These are phyloP conservation scores for Aspergillus heteromorphus DNA, from an alignment of 495 filamentous ascomycete genomes.

Conservation along the genomic window DNA sequence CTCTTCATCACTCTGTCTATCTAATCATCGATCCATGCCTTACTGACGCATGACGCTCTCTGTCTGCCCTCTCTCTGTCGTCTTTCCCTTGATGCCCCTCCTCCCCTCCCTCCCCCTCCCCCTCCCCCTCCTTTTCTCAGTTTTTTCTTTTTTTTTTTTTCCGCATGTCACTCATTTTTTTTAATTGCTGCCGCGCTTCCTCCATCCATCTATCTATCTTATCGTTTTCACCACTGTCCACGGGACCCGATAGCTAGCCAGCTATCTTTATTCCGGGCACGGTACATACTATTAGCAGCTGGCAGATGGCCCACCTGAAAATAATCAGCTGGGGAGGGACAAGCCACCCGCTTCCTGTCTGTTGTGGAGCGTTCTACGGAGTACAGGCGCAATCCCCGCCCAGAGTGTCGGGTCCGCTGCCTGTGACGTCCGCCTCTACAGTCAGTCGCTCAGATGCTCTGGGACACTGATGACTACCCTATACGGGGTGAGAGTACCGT, in stretches of 20 bases:
- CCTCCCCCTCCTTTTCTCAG: no score
- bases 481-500: no score
- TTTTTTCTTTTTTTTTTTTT: not conserved
- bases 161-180: not conserved
- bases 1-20: not conserved
- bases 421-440: not conserved
- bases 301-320: not conserved
- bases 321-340: not conserved
- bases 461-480: no score
- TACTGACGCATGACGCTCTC: not conserved
- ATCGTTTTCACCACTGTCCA: not conserved
- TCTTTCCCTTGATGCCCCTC: no score
- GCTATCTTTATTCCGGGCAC: not conserved
- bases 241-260: not conserved
- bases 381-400: constrained; percentile 1
- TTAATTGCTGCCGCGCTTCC: not conserved
- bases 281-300: not conserved
- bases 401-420: constrained; percentile 1
- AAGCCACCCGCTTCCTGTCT: constrained; percentile 1
- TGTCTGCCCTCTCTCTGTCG: not conserved
- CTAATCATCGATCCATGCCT: not conserved
- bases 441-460: no score
- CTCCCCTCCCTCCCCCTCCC: no score
- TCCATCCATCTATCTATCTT: no score
- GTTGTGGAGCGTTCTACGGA: not conserved